Conservation (phyloP, 495 filamentous ascomycete genomes). For the Penicillium argentinense region DNA sequence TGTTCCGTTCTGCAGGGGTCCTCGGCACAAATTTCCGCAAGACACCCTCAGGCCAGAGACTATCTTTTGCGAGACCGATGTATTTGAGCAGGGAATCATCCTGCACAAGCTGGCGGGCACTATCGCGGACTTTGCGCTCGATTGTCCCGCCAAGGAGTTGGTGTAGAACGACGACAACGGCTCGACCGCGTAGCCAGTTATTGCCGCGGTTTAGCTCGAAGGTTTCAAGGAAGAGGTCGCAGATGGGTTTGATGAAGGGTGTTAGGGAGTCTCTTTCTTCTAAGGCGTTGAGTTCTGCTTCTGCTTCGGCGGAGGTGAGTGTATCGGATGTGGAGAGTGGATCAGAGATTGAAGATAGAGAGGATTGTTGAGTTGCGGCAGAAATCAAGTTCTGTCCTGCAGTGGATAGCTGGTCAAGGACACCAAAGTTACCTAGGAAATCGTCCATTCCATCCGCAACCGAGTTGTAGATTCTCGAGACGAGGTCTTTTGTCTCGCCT, state of each 20-base stretch:
- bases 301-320: constrained; percentile 79
- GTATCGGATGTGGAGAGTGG: constrained; percentile 58
- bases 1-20: constrained; percentile 64
- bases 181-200: constrained; percentile 90
- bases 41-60: constrained; percentile 77
- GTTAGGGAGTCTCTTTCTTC: constrained; percentile 85
- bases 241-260: constrained; percentile 97
- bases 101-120: constrained; percentile 62
- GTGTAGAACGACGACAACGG: constrained; percentile 81
- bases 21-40: constrained; percentile 48
- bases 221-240: constrained; percentile 93
- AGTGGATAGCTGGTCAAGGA: constrained; percentile 89
- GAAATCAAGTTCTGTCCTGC: constrained; percentile 92
- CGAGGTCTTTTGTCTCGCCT: constrained; percentile 80
- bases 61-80: constrained; percentile 64
- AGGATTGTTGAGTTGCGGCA: constrained; percentile 66
- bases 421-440: constrained; percentile 90
- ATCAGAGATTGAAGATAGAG: constrained; percentile 32
- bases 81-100: constrained; percentile 80
- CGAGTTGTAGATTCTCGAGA: constrained; percentile 91
- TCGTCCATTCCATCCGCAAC: constrained; percentile 99
- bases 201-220: constrained; percentile 94
- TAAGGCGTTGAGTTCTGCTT: constrained; percentile 92
- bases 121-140: constrained; percentile 89
- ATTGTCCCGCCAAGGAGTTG: constrained; percentile 80